Conservation (phyloP, 2,329 filamentous ascomycete genomes). For the Kalmusia sp. region DNA sequence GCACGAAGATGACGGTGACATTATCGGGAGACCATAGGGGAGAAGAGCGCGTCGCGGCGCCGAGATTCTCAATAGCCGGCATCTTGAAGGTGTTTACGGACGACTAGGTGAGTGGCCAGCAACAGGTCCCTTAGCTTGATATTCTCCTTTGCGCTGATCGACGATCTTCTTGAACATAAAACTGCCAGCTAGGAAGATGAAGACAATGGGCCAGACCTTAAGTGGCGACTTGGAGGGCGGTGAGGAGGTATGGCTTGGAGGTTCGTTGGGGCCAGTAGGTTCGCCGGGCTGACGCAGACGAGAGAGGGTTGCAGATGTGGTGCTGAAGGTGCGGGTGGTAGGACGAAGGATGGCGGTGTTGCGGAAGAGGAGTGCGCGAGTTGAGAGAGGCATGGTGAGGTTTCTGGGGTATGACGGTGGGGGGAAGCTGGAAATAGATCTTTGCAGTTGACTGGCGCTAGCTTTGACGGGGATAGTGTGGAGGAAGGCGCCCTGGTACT, state of each 20-base stretch:
- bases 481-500: slow-evolving; percentile 1
- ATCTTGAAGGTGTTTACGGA: slow-evolving; percentile 40
- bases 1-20: slow-evolving; percentile 94
- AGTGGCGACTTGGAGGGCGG: slow-evolving; percentile 49
- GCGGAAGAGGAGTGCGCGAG: slow-evolving; percentile 18
- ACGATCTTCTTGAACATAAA: slow-evolving; percentile 56
- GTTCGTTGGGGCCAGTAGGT: slow-evolving; percentile 48
- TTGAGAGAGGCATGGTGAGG: slow-evolving; percentile 39
- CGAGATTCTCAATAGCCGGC: slow-evolving; percentile 49
- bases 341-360: slow-evolving; percentile 16
- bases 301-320: slow-evolving; percentile 29
- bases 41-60: slow-evolving; percentile 55
- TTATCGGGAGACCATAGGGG: slow-evolving; percentile 78
- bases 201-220: slow-evolving; percentile 53
- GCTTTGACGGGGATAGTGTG: slow-evolving; percentile 15
- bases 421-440: slow-evolving; percentile 28
- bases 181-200: slow-evolving; percentile 55
- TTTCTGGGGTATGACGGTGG: slow-evolving; percentile 33
- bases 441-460: slow-evolving; percentile 28
- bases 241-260: slow-evolving; percentile 37
- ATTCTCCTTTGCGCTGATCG: slow-evolving; percentile 51
- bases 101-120: slow-evolving; percentile 43
- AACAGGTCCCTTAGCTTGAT: slow-evolving; percentile 35
- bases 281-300: slow-evolving; percentile 44
- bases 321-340: slow-evolving; percentile 31